Evolutionary conservation across 805 yeast genomes (phyloP).

Genomic region (Schizosaccharomyces cryophilus): DNA sequence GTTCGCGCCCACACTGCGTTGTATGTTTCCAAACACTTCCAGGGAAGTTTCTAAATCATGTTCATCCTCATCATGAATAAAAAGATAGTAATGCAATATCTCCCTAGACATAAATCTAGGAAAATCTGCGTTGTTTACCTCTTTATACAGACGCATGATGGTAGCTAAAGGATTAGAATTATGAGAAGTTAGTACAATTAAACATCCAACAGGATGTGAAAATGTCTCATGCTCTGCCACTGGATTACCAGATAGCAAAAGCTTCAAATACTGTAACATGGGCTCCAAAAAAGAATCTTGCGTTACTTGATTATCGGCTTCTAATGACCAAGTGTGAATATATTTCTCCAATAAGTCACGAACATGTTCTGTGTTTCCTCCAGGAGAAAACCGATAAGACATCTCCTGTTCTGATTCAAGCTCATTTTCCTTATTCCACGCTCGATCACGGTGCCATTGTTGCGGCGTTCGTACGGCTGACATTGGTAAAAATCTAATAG

Average conservation of each 20-base stretch:
- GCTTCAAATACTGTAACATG: conserved; percentile 34
- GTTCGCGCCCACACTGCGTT: conserved; percentile 16
- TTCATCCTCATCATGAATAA: conserved; percentile 24
- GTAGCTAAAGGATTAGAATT: conserved; percentile 37
- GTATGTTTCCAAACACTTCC: conserved; percentile 19
- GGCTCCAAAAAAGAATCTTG: conserved; percentile 10
- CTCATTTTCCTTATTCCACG: conserved; percentile 4
- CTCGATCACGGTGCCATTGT: not conserved
- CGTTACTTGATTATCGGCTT: conserved; percentile 5
- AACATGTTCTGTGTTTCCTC: conserved; percentile 5
- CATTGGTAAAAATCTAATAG: not conserved
- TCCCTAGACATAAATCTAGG: conserved; percentile 46
- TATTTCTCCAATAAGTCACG: conserved; percentile 4
- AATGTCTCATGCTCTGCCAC: conserved; percentile 63
- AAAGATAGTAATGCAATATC: conserved; percentile 29
- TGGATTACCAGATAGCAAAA: conserved; percentile 31
- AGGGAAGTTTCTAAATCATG: conserved; percentile 21
- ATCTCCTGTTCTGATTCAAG: conserved; percentile 5
- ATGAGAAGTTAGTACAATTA: conserved; percentile 36
- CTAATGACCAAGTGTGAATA: not conserved
- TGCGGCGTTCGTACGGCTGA: conserved; percentile 1
- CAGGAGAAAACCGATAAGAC: not conserved
- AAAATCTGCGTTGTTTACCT: conserved; percentile 16
- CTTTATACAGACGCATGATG: conserved; percentile 27
- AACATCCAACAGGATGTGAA: conserved; percentile 61